Evolutionary conservation across 345 rosid genomes (phyloP), one percentile per base, ranked within the genome.

Genomic region (Corymbia maculata): DNA sequence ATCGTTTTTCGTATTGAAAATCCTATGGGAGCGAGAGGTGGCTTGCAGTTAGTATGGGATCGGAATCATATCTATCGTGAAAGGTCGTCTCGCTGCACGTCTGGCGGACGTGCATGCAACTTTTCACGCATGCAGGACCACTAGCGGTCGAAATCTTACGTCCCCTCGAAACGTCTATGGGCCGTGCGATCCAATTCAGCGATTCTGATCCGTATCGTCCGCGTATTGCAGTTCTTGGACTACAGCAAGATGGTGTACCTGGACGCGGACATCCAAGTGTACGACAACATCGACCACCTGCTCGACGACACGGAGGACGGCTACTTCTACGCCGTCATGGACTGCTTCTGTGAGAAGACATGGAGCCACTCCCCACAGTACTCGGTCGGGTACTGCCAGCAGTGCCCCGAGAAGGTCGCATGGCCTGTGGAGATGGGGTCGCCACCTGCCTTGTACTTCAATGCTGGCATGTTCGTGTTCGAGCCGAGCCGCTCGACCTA

Each of bases 191-290:
- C 84, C 28, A 19, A 42, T 75, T 52, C 24, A 10, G 45, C 19
- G 42, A 24, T 52, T 24, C 30, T 68, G 28, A 79, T 44, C 4
- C 55, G 26, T 32, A 26, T 59, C 32, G 4, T 13, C 70, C 10
- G 32, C 28, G 4, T 22, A 10, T 21, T 49, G 80, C 90, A 95
- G 96, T 95, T 96, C 87, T 93, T 90, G 91, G 96, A 95, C 91
- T 95, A 91, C 86, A 93, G 91, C 92, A 95, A 94, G 98, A 95
- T 96, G 97, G 88, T 96, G 15, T 96, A 96, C 87, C 88, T 96
- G 87, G 98, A 95, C 61, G 98, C 96, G 8, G 99, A 96, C 79
- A 96, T 96, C 59, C 96, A 96, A 93, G 98, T 95, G 24, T 96
- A 86, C 70, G 96, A 94, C 9, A 96, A 94, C 88, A 93, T 95